Base-by-base conservation (phyloP, 1,139 yeast genomes). In the Scheffersomyces insectosa region DNA sequence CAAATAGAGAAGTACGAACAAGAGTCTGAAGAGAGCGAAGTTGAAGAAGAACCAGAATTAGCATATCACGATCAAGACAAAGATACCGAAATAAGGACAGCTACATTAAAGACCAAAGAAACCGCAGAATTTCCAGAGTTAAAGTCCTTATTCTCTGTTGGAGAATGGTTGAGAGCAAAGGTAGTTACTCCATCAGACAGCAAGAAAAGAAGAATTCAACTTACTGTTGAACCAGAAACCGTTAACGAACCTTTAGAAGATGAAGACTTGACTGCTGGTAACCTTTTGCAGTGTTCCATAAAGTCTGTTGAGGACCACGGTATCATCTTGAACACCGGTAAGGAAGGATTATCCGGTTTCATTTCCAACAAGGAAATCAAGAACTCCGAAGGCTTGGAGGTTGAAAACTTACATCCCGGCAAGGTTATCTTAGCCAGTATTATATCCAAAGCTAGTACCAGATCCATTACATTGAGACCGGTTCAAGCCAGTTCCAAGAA, bases 301-400 rank as follows among this genome's bases (percentile, higher is more conserved):
- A 76, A 75, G 46, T 85, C 95, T 41, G 68, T 88, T 20, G 98
- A 93, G 72, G 99, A 93, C 59, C 97, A 88, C 60, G 99, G 99
- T 65, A 77, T 83, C 12, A 80, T 88, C 45, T 67, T 91, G 41
- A 86, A 84, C 54, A 65, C 87, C 27, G 97, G 97, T 20, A 68
- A 75, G 42, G 65, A 72, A 11, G 70, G 65, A 8, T 47, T 77
- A 12, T 66, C 81, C 15, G 98, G 96, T 1, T 93, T 93, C 65
- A 72, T 93, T 45, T 79, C 96, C 3, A 83, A 82, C 55, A 85
- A 84, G 55, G 91, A 85, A 48, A 63, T 78, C 41, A 54, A 58
- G 10, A 56, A 57, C 37, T 56, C 64, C 15, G 52, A 50, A 29
- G 56, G 52, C 33, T 38, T 62, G 31, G 58, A 56, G 13, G 14